These are phyloP conservation scores for Calocybe gangraenosa DNA, from an alignment of 768 basidiomycete genomes.

Conservation along the genomic window DNA sequence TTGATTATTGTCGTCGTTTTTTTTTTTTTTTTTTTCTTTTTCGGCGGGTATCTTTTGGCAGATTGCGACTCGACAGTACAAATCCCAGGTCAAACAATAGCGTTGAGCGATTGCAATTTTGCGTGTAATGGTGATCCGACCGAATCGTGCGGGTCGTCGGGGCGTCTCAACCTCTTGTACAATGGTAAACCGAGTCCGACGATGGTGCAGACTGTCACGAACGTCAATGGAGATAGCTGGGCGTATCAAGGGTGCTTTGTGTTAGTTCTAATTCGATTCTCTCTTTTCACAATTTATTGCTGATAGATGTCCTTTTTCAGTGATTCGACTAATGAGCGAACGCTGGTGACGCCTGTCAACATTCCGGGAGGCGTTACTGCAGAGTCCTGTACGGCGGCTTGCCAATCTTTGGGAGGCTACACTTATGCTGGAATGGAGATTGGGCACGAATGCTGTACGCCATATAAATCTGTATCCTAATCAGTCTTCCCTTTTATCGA, in stretches of 20 bases:
- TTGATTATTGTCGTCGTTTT: not conserved
- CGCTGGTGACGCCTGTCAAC: slow-evolving; percentile 29
- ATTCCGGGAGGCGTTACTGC: slow-evolving; percentile 43
- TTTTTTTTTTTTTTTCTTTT: not conserved
- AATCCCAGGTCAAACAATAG: slow-evolving; percentile 40
- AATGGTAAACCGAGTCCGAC: slow-evolving; percentile 46
- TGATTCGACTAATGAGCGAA: slow-evolving; percentile 29
- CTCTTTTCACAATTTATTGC: too few species aligned
- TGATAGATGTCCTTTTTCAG: slow-evolving; percentile 20
- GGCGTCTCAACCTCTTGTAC: slow-evolving; percentile 48
- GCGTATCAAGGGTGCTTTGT: slow-evolving; percentile 61
- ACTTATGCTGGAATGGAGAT: slow-evolving; percentile 42
- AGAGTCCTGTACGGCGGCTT: slow-evolving; percentile 45
- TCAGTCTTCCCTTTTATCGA: too few species aligned
- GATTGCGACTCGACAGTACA: slow-evolving; percentile 59
- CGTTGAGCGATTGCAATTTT: slow-evolving; percentile 44
- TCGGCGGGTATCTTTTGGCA: slow-evolving; percentile 17
- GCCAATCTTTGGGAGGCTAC: slow-evolving; percentile 36
- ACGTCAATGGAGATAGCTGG: slow-evolving; percentile 34
- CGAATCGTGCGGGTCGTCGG: slow-evolving; percentile 49
- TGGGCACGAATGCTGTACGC: slow-evolving; percentile 46
- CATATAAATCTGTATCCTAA: too few species aligned
- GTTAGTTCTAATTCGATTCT: slow-evolving; percentile 34
- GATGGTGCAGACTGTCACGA: slow-evolving; percentile 43
- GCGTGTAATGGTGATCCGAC: slow-evolving; percentile 50